Evolutionary conservation across 179 eudicot species (phyloP).

Genomic region (Beta lomatogona): DNA sequence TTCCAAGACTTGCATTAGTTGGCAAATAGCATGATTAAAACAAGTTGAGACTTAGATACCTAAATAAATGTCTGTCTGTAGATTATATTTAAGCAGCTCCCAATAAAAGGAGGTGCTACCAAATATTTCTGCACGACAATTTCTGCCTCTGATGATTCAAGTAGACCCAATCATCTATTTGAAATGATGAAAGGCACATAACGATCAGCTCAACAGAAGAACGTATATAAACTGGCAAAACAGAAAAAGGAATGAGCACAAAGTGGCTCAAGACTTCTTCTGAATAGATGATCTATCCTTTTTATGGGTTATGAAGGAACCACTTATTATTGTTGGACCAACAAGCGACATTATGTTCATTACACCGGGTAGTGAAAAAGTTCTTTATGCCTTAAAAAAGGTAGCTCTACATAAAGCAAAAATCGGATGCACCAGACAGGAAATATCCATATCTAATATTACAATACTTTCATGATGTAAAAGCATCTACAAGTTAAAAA

Average conservation of each 20-base stretch:
- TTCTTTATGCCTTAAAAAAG: too few species aligned
- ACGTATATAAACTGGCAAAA: neutral
- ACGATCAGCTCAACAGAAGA: neutral
- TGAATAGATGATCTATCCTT: neutral
- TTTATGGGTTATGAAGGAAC: too few species aligned
- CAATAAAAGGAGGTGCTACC: conserved; percentile 33
- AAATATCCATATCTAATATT: too few species aligned
- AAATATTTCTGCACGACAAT: conserved; percentile 40
- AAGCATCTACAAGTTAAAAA: too few species aligned
- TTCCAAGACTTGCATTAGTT: neutral
- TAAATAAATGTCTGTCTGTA: conserved; percentile 28
- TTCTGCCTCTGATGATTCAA: conserved; percentile 57
- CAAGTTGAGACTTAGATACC: too few species aligned
- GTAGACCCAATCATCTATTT: conserved; percentile 41
- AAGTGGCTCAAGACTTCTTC: neutral
- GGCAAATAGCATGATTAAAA: neutral
- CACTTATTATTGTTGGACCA: too few species aligned
- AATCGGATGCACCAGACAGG: too few species aligned
- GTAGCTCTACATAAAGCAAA: too few species aligned
- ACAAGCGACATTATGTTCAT: too few species aligned
- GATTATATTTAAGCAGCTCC: conserved; percentile 39
- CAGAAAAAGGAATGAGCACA: neutral
- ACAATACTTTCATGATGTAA: too few species aligned
- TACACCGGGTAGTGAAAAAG: too few species aligned
- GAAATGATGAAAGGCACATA: conserved; percentile 46